These are phyloP conservation scores for Osmanthus fragrans DNA, from an alignment of 257 asterid species.

Conservation along the genomic window DNA sequence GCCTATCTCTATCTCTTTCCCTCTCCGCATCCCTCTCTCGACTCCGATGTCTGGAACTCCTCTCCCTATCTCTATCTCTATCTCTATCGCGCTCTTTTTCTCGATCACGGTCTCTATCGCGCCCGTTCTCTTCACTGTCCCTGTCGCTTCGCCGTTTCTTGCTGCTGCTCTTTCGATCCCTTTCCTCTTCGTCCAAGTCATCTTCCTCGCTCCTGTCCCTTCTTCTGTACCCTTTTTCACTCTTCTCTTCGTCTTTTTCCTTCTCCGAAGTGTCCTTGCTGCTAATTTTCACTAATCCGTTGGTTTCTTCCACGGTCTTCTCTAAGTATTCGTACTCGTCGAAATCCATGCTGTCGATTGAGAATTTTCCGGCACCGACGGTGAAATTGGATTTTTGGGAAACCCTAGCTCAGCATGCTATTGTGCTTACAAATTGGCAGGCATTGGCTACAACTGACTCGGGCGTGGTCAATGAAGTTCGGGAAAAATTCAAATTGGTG, in stretches of 20 bases:
- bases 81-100: constrained; percentile 31
- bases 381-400: background rate
- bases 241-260: constrained; percentile 59
- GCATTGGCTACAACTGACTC: too few relatives aligned
- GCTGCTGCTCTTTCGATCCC: constrained; percentile 70
- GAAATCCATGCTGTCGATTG: constrained; percentile 60
- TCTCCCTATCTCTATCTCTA: constrained; percentile 55
- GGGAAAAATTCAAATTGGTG: too few relatives aligned
- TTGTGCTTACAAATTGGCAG: background rate
- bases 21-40: constrained; percentile 42
- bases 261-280: constrained; percentile 43
- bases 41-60: constrained; percentile 60
- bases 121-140: constrained; percentile 47
- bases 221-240: constrained; percentile 70
- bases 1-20: constrained; percentile 45
- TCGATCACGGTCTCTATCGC: constrained; percentile 45
- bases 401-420: background rate
- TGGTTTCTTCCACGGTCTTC: constrained; percentile 83
- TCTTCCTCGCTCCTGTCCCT: constrained; percentile 68
- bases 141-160: constrained; percentile 55
- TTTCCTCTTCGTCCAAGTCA: constrained; percentile 58
- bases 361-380: background rate
- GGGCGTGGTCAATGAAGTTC: too few relatives aligned
- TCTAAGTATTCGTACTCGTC: constrained; percentile 99
- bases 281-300: constrained; percentile 47